These are phyloP conservation scores for Periconia sp. DNA, from an alignment of 2,329 filamentous ascomycete species.

Conservation along the genomic window DNA sequence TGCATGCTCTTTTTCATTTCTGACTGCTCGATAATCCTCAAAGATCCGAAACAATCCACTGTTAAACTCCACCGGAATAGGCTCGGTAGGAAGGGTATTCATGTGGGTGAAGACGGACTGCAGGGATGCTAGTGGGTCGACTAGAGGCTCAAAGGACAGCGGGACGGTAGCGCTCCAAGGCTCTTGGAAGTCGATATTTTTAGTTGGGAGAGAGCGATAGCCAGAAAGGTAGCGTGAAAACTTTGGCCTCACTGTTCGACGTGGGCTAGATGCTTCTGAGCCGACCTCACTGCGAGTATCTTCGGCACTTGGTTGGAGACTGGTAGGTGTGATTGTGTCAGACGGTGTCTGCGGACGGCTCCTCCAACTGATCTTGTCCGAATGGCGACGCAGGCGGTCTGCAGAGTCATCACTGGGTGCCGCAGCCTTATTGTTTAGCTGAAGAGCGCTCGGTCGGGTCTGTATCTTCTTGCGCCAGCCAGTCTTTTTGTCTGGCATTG, in stretches of 20 bases:
- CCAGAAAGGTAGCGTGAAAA: conserved; percentile 48
- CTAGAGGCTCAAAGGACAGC: conserved; percentile 14
- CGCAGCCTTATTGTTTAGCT: background rate
- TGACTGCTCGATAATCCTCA: conserved; percentile 47
- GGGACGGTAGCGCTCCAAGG: conserved; percentile 34
- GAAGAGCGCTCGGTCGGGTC: conserved; percentile 18
- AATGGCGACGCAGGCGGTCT: conserved; percentile 20
- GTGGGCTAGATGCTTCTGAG: conserved; percentile 36
- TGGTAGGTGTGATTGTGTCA: conserved; percentile 10
- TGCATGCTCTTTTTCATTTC: conserved; percentile 41
- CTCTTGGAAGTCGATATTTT: conserved; percentile 27
- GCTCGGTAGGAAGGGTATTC: conserved; percentile 17
- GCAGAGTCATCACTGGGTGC: conserved; percentile 16
- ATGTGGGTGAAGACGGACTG: conserved; percentile 37
- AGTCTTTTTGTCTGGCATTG: conserved; percentile 23
- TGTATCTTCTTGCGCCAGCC: conserved; percentile 32
- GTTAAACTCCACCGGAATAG: conserved; percentile 40
- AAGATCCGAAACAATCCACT: conserved; percentile 50
- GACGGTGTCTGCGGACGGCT: conserved; percentile 30
- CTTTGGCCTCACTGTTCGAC: conserved; percentile 45
- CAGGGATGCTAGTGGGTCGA: conserved; percentile 32
- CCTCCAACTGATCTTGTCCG: conserved; percentile 22
- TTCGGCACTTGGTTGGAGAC: conserved; percentile 31
- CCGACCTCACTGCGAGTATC: conserved; percentile 35
- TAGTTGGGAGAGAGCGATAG: conserved; percentile 25